Evolutionary conservation across 139 green algal genomes (phyloP), one percentile per base, ranked within the genome.

Genomic region (Picochlorum sp.): DNA sequence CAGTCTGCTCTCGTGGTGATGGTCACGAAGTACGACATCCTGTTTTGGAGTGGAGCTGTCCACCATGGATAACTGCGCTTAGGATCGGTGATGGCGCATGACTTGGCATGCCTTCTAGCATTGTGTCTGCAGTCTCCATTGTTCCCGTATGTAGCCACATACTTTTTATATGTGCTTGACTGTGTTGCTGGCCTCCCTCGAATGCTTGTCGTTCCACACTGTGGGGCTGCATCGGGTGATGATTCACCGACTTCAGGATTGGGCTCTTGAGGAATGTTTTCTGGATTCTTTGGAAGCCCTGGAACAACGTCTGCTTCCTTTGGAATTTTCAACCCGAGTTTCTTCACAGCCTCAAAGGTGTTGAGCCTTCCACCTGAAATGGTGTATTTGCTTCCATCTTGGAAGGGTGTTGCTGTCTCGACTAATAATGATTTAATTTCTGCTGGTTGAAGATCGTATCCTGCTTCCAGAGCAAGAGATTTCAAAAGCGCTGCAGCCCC

Each of bases 401-500:
- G 6, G 24, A 45, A 26, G 23, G 20, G 21, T 28, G 51, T 34
- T 28, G 8, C 65, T 28, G 49, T 45, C 6, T 26, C 20, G 28
- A 45, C 2, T 3, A 51, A 2, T 4, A 47, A 16, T 14, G 6
- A 28, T 18, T 58, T 24, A 24, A 78, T 45, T 49, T 70, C 28
- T 24, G 24, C 16, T 49, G 55, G 23, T 41, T 58, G 57, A 8
- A 73, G 57, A 23, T 41, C 28, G 16, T 13, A 37, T 28, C 58
- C 58, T 10, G 8, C 9, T 16, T 34, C 28, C 9, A 63, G n/a
- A 23, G 58, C 41, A 14, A 38, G 88, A 76, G 49, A 82, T 76
- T 49, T 82, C 9, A 82, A 60, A 57, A 92, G 63, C 2, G 74
- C 77, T 3, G 74, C 84, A 5, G 80, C 71, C 24, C 79, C 86